These are phyloP conservation scores for Alternaria novae-zelandiae DNA, from an alignment of 2,329 filamentous ascomycete species.

Conservation along the genomic window DNA sequence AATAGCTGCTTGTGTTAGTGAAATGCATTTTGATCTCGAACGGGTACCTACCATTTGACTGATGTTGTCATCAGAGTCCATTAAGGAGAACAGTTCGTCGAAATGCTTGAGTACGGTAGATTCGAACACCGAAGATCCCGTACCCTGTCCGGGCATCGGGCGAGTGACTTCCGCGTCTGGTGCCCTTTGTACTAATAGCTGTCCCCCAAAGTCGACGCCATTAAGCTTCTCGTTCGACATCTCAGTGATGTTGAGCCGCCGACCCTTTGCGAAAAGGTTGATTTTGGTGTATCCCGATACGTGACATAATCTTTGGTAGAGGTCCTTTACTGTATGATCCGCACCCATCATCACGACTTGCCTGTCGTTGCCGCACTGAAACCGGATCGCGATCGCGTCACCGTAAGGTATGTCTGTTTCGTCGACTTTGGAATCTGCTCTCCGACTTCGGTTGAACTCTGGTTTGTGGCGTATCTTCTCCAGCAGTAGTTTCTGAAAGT, in stretches of 20 bases:
- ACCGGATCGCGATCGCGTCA: constrained; percentile 70
- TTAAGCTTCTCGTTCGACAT: constrained; percentile 65
- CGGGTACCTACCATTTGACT: constrained; percentile 35
- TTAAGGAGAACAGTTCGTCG: constrained; percentile 79
- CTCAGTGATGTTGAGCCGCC: constrained; percentile 67
- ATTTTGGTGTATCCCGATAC: constrained; percentile 79
- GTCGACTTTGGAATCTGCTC: constrained; percentile 46
- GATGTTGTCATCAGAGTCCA: constrained; percentile 70
- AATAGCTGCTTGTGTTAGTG: constrained; percentile 37
- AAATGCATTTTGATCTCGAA: neutral
- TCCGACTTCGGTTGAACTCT: constrained; percentile 39
- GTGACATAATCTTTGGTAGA: constrained; percentile 70
- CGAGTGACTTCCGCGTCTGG: constrained; percentile 35
- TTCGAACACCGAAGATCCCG: constrained; percentile 65
- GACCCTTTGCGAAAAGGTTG: constrained; percentile 73
- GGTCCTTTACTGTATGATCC: constrained; percentile 72
- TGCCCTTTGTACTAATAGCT: constrained; percentile 41
- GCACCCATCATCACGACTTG: constrained; percentile 69
- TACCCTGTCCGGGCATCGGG: constrained; percentile 19
- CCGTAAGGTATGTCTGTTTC: constrained; percentile 63
- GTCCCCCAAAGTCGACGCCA: constrained; percentile 52
- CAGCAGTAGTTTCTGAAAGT: constrained; percentile 46
- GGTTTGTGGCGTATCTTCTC: constrained; percentile 37
- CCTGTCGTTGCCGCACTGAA: constrained; percentile 70
- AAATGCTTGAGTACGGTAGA: constrained; percentile 82